These are phyloP conservation scores for Brassica rapa DNA, from an alignment of 345 rosid species.

Conservation along the genomic window DNA sequence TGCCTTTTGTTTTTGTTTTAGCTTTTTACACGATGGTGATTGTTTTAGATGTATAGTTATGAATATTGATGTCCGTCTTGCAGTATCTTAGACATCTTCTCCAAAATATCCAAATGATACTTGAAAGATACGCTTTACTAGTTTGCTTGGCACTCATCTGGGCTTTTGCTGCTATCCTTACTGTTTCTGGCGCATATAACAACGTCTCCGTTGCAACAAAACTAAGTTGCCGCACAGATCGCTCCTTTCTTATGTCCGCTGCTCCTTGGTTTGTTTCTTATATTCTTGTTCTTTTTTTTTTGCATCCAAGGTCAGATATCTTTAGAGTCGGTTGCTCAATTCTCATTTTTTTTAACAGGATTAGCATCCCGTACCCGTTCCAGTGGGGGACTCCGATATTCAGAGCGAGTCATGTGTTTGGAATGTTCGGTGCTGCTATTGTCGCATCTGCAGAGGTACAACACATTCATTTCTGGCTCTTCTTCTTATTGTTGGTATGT, in stretches of 20 bases:
- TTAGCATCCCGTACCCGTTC: slow-evolving; percentile 86
- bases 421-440: slow-evolving; percentile 92
- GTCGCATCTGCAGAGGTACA: slow-evolving; percentile 91
- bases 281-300: not conserved
- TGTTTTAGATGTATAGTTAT: slow-evolving; percentile 15
- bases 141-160: slow-evolving; percentile 76
- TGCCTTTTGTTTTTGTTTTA: not conserved
- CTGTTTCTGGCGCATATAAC: slow-evolving; percentile 93
- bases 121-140: slow-evolving; percentile 89
- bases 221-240: slow-evolving; percentile 79
- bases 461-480: not conserved
- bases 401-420: slow-evolving; percentile 91
- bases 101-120: slow-evolving; percentile 31
- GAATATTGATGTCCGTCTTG: slow-evolving; percentile 21
- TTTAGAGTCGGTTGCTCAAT: not conserved
- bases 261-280: slow-evolving; percentile 68
- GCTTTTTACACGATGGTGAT: not conserved
- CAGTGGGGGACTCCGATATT: slow-evolving; percentile 99
- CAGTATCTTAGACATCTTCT: slow-evolving; percentile 64
- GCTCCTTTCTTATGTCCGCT: slow-evolving; percentile 66
- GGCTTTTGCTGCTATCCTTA: slow-evolving; percentile 93
- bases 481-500: not conserved
- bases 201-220: slow-evolving; percentile 59
- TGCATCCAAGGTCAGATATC: slow-evolving; percentile 7
- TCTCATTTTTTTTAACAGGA: slow-evolving; percentile 50